A percentile compares a stretch with the other conserved stretches of the same genome.
Conservation (phyloP, 345 rosid species). For the Cardamine resedifolia region DNA sequence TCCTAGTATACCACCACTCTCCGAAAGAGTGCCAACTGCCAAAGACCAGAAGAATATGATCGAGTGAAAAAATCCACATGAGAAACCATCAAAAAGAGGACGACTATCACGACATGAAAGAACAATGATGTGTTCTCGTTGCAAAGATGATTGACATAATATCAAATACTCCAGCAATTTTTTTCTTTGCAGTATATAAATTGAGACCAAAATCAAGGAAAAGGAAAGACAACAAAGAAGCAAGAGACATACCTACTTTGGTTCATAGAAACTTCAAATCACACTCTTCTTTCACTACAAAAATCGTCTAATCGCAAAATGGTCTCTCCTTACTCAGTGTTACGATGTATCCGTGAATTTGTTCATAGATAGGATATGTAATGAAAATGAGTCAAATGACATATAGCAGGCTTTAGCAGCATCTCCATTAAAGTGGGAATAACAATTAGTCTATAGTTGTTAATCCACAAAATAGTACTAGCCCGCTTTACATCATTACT, state of each 20-base stretch:
- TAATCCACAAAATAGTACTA: not conserved
- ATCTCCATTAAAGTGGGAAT: not conserved
- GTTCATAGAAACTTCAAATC: not conserved
- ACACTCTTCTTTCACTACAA: not conserved
- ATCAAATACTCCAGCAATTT: not conserved
- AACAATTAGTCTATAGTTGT: not conserved
- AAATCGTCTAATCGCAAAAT: not conserved
- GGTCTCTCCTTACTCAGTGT: too few relatives aligned
- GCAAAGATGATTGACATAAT: not conserved
- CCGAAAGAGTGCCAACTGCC: not conserved
- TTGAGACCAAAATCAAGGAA: not conserved
- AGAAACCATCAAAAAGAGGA: not conserved
- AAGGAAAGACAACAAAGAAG: not conserved
- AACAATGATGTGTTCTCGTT: not conserved
- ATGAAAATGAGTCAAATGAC: not conserved
- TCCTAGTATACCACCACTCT: not conserved
- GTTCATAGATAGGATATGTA: not conserved
- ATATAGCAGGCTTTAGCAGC: not conserved
- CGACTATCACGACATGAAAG: not conserved
- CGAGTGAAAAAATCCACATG: not conserved
- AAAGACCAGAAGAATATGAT: not conserved
- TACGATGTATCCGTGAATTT: not conserved
- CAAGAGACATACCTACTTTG: not conserved
- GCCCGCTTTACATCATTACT: slow-evolving; percentile 5
- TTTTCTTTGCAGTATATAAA: not conserved